phyloP scores from a whole-genome alignment of 148 eudicot species.

The Pouteria glomerata region DNA sequence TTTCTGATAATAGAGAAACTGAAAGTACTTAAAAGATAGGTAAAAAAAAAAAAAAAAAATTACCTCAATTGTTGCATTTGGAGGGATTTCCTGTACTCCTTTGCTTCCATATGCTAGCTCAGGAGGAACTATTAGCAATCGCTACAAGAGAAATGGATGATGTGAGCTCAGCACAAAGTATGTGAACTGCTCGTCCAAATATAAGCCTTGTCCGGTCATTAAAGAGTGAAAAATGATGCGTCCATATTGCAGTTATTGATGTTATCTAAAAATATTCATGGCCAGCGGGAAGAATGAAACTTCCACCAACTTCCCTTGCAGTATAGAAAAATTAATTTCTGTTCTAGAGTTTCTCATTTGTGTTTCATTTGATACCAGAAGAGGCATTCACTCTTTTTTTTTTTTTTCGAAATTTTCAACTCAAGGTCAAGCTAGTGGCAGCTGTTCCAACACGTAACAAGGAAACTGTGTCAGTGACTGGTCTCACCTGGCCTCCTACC shows the following conservation, averaged over 20 bases:
- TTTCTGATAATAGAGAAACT: too few relatives aligned
- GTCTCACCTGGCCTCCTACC: constrained; percentile 92
- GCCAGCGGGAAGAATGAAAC: too few relatives aligned
- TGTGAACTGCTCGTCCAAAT: not conserved
- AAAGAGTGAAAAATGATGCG: not conserved
- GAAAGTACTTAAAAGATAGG: too few relatives aligned
- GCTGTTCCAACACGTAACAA: not conserved
- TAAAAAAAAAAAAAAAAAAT: not conserved
- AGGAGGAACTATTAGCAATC: constrained; percentile 82
- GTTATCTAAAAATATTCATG: too few relatives aligned
- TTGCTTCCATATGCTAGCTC: constrained; percentile 92
- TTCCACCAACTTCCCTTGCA: too few relatives aligned
- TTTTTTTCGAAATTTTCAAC: too few relatives aligned
- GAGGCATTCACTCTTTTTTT: too few relatives aligned
- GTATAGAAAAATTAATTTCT: too few relatives aligned
- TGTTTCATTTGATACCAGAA: too few relatives aligned
- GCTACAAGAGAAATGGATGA: constrained; percentile 31
- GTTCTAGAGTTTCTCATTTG: too few relatives aligned
- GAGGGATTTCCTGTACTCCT: constrained; percentile 99
- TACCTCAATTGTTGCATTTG: constrained; percentile 94
- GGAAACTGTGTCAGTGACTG: not conserved
- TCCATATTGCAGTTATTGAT: not conserved
- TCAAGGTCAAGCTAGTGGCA: not conserved
- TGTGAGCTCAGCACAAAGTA: not conserved
- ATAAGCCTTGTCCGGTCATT: not conserved